Conservation (phyloP, 495 filamentous ascomycete genomes). For the Aspergillus sclerotiicarbonarius region DNA sequence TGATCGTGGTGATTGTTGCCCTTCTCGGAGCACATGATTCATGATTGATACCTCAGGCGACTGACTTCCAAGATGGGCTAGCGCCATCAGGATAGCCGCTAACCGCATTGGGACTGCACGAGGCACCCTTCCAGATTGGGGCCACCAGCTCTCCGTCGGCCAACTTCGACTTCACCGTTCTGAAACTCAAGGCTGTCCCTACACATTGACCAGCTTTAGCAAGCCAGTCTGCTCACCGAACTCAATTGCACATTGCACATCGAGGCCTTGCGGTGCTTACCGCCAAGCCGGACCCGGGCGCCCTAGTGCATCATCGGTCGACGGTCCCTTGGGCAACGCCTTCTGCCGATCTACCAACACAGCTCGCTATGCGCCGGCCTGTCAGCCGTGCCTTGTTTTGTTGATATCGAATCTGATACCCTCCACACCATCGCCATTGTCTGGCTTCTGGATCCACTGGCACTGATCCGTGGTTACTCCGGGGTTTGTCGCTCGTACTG, state of each 20-base stretch:
- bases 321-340: constrained; percentile 25
- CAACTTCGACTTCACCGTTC: too few relatives aligned
- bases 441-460: not conserved
- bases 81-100: not conserved
- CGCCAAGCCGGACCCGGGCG: not conserved
- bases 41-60: not conserved
- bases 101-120: not conserved
- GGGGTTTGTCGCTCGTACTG: not conserved
- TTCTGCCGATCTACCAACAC: not conserved
- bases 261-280: too few relatives aligned
- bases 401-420: constrained; percentile 7
- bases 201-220: too few relatives aligned
- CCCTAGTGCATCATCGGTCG: not conserved
- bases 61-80: not conserved
- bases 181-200: too few relatives aligned
- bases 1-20: not conserved
- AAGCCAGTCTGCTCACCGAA: too few relatives aligned
- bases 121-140: too few relatives aligned
- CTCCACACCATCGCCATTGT: not conserved
- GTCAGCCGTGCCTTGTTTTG: not conserved
- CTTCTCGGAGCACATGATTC: too few relatives aligned
- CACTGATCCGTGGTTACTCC: not conserved
- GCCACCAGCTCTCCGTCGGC: too few relatives aligned
- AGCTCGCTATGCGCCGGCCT: not conserved
- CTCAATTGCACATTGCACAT: too few relatives aligned